A percentile compares a stretch with the other conserved stretches of the same genome.
Conservation (phyloP, 2,329 filamentous ascomycete genomes). For the Phaeosphaeria sp. region DNA sequence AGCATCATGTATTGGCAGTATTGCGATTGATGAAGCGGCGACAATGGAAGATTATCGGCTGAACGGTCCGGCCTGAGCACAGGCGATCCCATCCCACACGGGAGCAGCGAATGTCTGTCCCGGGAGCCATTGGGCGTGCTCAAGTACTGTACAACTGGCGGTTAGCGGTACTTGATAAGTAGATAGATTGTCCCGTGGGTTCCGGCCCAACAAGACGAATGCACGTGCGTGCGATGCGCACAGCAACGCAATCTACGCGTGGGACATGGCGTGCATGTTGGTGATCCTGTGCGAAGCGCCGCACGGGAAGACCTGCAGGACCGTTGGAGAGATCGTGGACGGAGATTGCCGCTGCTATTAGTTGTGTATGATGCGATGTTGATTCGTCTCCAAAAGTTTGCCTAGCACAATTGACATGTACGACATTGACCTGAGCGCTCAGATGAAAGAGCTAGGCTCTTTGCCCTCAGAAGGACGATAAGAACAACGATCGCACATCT, state of each 20-base stretch:
- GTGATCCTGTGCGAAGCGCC: not conserved
- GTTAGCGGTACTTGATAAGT: slow-evolving; percentile 1
- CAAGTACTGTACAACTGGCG: not conserved
- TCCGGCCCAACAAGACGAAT: not conserved
- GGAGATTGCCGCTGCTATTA: not conserved
- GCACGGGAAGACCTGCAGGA: slow-evolving; percentile 10
- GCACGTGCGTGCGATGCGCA: not conserved
- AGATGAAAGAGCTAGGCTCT: not conserved
- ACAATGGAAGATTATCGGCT: slow-evolving; percentile 27
- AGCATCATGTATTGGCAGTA: too few relatives aligned
- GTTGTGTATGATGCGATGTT: too few relatives aligned
- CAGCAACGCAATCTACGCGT: not conserved
- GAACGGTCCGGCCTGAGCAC: slow-evolving; percentile 36
- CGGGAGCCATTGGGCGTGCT: slow-evolving; percentile 17
- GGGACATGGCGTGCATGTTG: not conserved
- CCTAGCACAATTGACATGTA: not conserved
- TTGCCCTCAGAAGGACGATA: not conserved
- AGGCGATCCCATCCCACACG: slow-evolving; percentile 8
- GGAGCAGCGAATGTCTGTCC: slow-evolving; percentile 18
- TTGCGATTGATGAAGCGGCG: slow-evolving; percentile 25
- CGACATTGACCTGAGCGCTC: not conserved
- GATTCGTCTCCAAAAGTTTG: too few relatives aligned
- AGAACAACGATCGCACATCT: not conserved
- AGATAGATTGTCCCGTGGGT: slow-evolving; percentile 9
- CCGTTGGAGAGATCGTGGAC: not conserved